These are phyloP conservation scores for Tuber indicum DNA, from an alignment of 495 filamentous ascomycete genomes.

Conservation along the genomic window DNA sequence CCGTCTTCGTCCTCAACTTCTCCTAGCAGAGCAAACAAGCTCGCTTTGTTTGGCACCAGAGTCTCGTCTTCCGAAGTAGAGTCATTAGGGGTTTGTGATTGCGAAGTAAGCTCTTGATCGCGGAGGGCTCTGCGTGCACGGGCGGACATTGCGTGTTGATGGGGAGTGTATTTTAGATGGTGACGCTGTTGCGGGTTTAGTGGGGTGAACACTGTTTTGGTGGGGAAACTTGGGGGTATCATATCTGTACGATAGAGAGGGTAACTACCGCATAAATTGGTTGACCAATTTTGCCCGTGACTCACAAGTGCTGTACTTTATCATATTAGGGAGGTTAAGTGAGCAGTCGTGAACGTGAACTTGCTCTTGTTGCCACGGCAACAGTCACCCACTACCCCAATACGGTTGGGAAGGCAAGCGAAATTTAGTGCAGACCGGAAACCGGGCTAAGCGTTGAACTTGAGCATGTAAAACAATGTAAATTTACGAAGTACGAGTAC, in stretches of 20 bases:
- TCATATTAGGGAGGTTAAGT: too few relatives aligned
- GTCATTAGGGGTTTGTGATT: constrained; percentile 20
- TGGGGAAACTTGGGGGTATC: not conserved
- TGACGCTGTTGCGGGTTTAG: not conserved
- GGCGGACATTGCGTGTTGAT: constrained; percentile 28
- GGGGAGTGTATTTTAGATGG: not conserved
- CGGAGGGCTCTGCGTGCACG: constrained; percentile 39
- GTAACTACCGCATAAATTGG: not conserved
- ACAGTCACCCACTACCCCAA: too few relatives aligned
- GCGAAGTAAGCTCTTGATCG: constrained; percentile 34
- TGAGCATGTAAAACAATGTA: too few relatives aligned
- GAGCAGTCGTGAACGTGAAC: too few relatives aligned
- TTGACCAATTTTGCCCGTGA: too few relatives aligned
- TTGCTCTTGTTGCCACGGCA: too few relatives aligned
- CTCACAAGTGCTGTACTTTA: too few relatives aligned
- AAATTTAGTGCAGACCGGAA: too few relatives aligned
- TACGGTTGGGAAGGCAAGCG: too few relatives aligned
- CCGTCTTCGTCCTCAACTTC: constrained; percentile 39
- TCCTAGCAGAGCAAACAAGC: constrained; percentile 43
- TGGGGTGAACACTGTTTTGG: not conserved
- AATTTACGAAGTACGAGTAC: too few relatives aligned
- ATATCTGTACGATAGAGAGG: not conserved
- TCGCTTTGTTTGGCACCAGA: constrained; percentile 33
- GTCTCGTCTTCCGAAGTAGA: constrained; percentile 39
- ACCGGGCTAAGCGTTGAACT: too few relatives aligned